Conservation (phyloP, 805 yeast genomes). For the Saccharomyces kudriavzevii region DNA sequence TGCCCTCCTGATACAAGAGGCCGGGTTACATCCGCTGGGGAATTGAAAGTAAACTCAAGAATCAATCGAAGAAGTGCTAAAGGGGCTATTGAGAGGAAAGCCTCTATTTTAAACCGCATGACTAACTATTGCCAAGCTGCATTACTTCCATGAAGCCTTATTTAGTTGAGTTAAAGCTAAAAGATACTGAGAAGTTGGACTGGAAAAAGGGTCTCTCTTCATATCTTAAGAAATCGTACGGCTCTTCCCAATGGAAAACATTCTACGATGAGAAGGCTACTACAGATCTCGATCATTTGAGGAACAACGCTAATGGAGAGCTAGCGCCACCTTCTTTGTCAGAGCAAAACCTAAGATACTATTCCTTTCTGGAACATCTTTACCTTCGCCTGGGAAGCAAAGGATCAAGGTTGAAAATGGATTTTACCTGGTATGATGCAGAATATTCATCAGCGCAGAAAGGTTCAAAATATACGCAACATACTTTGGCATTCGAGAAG, state of each 20-base stretch:
- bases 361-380: constrained; percentile 71
- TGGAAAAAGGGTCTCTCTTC: constrained; percentile 27
- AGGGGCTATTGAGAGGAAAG: not conserved
- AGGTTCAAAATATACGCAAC: constrained; percentile 48
- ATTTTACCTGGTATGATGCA: constrained; percentile 78
- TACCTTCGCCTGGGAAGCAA: constrained; percentile 67
- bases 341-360: constrained; percentile 50
- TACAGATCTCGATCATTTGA: constrained; percentile 21
- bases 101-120: not conserved
- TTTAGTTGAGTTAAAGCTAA: constrained; percentile 18
- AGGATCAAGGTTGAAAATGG: constrained; percentile 44
- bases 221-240: constrained; percentile 26
- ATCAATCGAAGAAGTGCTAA: not conserved
- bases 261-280: constrained; percentile 25
- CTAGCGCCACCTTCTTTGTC: constrained; percentile 24
- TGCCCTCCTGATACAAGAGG: not conserved
- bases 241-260: constrained; percentile 25
- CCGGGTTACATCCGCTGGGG: not conserved
- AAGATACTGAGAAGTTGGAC: constrained; percentile 26
- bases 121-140: not conserved
- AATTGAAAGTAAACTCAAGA: not conserved
- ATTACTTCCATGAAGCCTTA: constrained; percentile 18
- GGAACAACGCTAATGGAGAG: constrained; percentile 29
- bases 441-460: constrained; percentile 35
- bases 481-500: constrained; percentile 81